Evolutionary conservation across 2,329 filamentous ascomycete species (phyloP).

Genomic region (Bimuria novae-zelandiae): DNA sequence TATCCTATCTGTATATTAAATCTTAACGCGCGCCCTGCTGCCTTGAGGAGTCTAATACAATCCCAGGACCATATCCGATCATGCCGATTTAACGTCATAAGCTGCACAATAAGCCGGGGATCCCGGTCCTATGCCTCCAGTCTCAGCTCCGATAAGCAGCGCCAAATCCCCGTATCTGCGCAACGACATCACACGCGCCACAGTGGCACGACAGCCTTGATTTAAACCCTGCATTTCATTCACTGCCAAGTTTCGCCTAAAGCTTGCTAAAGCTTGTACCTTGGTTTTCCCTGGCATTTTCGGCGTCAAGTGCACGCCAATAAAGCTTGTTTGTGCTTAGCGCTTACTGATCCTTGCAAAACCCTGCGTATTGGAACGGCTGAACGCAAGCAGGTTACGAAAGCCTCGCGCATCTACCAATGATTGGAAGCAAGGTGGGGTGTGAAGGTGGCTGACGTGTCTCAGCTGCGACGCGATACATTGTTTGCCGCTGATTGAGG

Average conservation of each 20-base stretch:
- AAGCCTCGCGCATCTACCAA: neutral
- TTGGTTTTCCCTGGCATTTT: constrained; percentile 29
- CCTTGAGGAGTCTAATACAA: too few species aligned
- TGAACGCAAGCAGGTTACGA: constrained; percentile 14
- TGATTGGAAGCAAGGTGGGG: neutral
- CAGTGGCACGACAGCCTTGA: constrained; percentile 2
- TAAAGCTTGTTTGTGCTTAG: constrained; percentile 35
- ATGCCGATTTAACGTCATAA: too few species aligned
- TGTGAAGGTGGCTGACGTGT: neutral
- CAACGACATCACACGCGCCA: constrained; percentile 7
- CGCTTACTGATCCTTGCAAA: constrained; percentile 6
- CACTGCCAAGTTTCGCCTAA: constrained; percentile 29
- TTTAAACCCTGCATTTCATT: constrained; percentile 8
- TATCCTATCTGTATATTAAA: too few species aligned
- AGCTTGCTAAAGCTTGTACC: constrained; percentile 37
- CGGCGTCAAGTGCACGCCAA: constrained; percentile 11
- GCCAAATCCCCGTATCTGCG: too few species aligned
- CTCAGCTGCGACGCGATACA: neutral
- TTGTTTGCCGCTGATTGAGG: neutral
- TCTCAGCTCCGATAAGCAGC: too few species aligned
- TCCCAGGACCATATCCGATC: too few species aligned
- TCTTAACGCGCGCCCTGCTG: too few species aligned
- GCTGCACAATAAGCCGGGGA: too few species aligned
- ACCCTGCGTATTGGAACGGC: neutral
- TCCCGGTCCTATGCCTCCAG: too few species aligned